Conservation (phyloP, 371 early-diverging fungal genomes). For the Actinomucor elegans region DNA sequence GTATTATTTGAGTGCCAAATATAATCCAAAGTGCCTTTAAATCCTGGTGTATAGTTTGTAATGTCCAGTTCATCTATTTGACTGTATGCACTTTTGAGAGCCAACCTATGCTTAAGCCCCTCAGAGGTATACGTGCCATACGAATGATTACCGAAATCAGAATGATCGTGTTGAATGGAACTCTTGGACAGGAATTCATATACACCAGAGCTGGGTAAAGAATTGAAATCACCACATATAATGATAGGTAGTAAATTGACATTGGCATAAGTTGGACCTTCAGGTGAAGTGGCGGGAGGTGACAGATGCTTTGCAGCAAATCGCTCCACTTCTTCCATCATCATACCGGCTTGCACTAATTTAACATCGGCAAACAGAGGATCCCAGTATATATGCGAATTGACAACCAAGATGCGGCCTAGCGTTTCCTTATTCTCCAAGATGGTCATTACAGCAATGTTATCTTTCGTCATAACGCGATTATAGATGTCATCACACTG, state of each 20-base stretch:
- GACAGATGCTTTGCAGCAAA: conserved; percentile 51
- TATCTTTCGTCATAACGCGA: conserved; percentile 95
- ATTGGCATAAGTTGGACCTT: too few species aligned
- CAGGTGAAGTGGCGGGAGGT: conserved; percentile 19
- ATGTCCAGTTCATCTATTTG: conserved; percentile 80
- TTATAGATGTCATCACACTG: conserved; percentile 92
- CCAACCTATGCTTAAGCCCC: conserved; percentile 77
- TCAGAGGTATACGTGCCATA: conserved; percentile 86
- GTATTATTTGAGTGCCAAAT: conserved; percentile 90
- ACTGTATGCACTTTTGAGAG: conserved; percentile 80
- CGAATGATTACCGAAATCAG: conserved; percentile 75
- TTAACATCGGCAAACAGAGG: conserved; percentile 95
- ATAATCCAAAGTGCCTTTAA: conserved; percentile 95
- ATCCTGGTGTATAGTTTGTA: conserved; percentile 93
- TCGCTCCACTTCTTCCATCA: conserved; percentile 85
- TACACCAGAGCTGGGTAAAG: conserved; percentile 87
- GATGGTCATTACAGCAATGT: conserved; percentile 88
- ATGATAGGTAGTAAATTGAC: conserved; percentile 63
- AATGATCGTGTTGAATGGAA: conserved; percentile 71
- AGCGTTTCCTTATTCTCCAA: conserved; percentile 81
- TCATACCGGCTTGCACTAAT: conserved; percentile 93
- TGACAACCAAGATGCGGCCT: conserved; percentile 79
- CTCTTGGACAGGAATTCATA: conserved; percentile 82
- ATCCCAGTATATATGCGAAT: conserved; percentile 94
- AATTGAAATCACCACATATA: conserved; percentile 97